phyloP scores from a whole-genome alignment of 192 early-diverging fungal genomes.

The Radiomyces spectabilis region DNA sequence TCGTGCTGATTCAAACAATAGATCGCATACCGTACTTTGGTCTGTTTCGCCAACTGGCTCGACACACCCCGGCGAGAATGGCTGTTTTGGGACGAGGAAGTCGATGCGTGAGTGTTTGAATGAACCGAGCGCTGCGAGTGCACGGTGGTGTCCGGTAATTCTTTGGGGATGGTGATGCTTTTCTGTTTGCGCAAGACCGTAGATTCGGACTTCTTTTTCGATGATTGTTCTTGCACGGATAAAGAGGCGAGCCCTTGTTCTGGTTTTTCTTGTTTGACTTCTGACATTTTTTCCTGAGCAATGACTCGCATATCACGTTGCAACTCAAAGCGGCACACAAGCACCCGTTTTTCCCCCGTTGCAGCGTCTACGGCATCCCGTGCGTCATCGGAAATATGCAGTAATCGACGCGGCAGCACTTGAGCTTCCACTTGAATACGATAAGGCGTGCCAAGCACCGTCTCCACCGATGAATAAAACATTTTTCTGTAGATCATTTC shows the following conservation, averaged over 20 bases:
- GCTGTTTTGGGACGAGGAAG: no score
- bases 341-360: background rate
- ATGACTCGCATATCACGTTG: slow-evolving; percentile 3
- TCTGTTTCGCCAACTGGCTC: background rate
- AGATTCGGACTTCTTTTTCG: no score
- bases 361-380: background rate
- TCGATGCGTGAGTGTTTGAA: no score
- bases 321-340: slow-evolving; percentile 18
- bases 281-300: background rate
- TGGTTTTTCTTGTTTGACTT: slow-evolving; percentile 1
- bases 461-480: slow-evolving; percentile 15
- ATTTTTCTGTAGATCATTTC: slow-evolving; percentile 1
- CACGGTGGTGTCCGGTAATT: no score
- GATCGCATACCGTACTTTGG: slow-evolving; percentile 15
- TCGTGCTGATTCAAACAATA: slow-evolving; percentile 21
- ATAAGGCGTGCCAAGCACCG: slow-evolving; percentile 14
- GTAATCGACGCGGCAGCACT: background rate
- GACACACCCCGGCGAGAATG: background rate
- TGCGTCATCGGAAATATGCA: background rate
- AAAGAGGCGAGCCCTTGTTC: background rate
- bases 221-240: no score
- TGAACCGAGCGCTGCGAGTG: no score
- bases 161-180: no score
- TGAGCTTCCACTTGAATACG: slow-evolving; percentile 17
- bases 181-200: no score